These are phyloP conservation scores for Podaxis carcinomalis DNA, from an alignment of 768 basidiomycete species.

Conservation along the genomic window DNA sequence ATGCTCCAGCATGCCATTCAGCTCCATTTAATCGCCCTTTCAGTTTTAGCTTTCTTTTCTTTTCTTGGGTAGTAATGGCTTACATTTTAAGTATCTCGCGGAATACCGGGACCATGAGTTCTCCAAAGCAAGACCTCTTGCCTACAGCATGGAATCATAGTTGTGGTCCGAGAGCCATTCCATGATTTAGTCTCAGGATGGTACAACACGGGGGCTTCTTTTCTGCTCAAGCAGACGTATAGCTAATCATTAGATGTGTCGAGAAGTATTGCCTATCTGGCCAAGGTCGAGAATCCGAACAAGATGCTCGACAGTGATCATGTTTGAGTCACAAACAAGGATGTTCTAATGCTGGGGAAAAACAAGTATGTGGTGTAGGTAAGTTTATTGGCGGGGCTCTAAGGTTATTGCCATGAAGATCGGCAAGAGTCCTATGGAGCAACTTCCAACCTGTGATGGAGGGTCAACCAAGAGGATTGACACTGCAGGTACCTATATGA, in stretches of 20 bases:
- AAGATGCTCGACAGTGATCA: not conserved
- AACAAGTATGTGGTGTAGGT: not conserved
- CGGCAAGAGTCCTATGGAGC: no score
- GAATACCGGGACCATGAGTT: not conserved
- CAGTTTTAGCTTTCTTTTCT: no score
- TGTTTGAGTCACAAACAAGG: not conserved
- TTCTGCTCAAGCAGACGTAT: not conserved
- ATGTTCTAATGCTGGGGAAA: not conserved
- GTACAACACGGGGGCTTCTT: not conserved
- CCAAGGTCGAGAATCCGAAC: not conserved
- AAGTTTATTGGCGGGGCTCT: not conserved
- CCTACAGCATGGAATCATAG: not conserved
- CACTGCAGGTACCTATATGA: no score
- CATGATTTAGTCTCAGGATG: not conserved
- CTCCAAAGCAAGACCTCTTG: not conserved
- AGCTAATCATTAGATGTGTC: not conserved
- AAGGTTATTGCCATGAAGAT: not conserved
- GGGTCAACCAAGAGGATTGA: no score
- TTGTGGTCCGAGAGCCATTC: not conserved
- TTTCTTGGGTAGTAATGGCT: no score
- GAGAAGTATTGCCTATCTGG: not conserved
- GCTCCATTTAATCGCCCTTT: no score
- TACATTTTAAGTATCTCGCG: no score
- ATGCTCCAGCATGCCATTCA: no score
- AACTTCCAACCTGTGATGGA: no score